Base-by-base conservation (phyloP, 495 filamentous ascomycete species). In the Tuber indicum region DNA sequence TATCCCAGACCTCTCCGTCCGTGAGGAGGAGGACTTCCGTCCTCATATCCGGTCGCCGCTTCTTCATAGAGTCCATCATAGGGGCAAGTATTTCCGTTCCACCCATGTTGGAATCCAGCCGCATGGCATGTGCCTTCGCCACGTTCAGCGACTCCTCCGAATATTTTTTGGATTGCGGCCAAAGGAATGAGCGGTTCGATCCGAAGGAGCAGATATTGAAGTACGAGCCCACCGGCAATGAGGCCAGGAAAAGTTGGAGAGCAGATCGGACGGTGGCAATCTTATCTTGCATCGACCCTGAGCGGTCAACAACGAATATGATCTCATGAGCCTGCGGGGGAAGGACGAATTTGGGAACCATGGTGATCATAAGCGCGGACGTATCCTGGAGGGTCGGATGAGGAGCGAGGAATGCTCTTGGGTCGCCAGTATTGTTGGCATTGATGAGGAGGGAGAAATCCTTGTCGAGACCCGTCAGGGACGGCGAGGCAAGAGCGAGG, bases 121-220 rank as follows among this genome's bases (percentile, higher is more conserved):
- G 74, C 9, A 87, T 77, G 9, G 89, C 85, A 78, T 90, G 87
- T 0, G 23, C 21, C 9, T 88, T 80, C 0, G 92, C 91, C 74
- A 86, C 73, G 1, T 86, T 76, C 5, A 93, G 82, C 8, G 84
- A 88, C 0, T 80, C 81, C 39, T 87, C 83, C 42, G 86, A 86
- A 79, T 92, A 93, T 0, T 83, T 83, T 75, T 86, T 84, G 58
- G 89, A 91, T 12, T 85, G 86, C 0, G 83, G 71, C 88, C 91
- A 94, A 17, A 94, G 85, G 75, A 91, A 89, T 0, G 83, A 81
- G 78, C 87, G 78, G 0, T 32, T 21, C n/a, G 74, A 84, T 16
- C 91, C 91, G 77, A 94, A 94, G 3, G 89, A 91, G 83, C 89
- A 91, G 75, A 93, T 92, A 83, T 94, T 93, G 86, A 94, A 93